A percentile compares a stretch with the other conserved stretches of the same genome.
Evolutionary conservation across 768 basidiomycete species (phyloP).

Genomic region (Tulasnella sp.): DNA sequence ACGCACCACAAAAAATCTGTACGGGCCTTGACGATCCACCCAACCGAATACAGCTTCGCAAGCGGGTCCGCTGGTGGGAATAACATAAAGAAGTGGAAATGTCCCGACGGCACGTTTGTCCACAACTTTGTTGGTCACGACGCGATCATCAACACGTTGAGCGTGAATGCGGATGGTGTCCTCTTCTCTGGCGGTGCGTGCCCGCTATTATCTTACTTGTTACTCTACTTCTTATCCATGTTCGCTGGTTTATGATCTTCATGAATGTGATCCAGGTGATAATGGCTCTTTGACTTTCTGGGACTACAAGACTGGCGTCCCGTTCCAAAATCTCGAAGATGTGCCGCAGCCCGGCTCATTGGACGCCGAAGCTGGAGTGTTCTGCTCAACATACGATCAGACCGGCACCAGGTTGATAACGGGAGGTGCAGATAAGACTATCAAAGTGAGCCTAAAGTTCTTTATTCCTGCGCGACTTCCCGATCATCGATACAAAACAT

Average conservation of each 20-base stretch:
- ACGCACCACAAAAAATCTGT: slow-evolving; percentile 99
- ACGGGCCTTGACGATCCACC: slow-evolving; percentile 86
- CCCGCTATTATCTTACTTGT: no score
- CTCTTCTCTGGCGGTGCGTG: slow-evolving; percentile 88
- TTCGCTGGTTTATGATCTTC: neutral
- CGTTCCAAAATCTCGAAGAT: slow-evolving; percentile 91
- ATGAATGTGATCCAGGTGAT: slow-evolving; percentile 63
- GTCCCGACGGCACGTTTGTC: slow-evolving; percentile 90
- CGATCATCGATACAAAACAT: no score
- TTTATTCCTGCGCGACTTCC: neutral
- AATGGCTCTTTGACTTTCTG: slow-evolving; percentile 86
- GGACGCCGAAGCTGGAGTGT: slow-evolving; percentile 93
- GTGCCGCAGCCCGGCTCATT: slow-evolving; percentile 95
- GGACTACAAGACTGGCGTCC: slow-evolving; percentile 90
- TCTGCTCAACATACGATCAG: slow-evolving; percentile 93
- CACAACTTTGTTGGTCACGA: slow-evolving; percentile 96
- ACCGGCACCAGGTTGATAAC: slow-evolving; percentile 92
- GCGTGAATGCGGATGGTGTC: slow-evolving; percentile 90
- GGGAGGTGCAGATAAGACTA: slow-evolving; percentile 97
- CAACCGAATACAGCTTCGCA: slow-evolving; percentile 93
- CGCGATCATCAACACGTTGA: slow-evolving; percentile 92
- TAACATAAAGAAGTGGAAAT: slow-evolving; percentile 99
- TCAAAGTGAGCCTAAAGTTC: slow-evolving; percentile 52
- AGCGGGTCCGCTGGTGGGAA: slow-evolving; percentile 95
- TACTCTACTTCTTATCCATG: neutral